Percentiles rank a stretch among this genome's conserved stretches.
These are phyloP conservation scores for Cercospora brassicicola DNA, from an alignment of 2,329 filamentous ascomycete genomes.

Conservation along the genomic window DNA sequence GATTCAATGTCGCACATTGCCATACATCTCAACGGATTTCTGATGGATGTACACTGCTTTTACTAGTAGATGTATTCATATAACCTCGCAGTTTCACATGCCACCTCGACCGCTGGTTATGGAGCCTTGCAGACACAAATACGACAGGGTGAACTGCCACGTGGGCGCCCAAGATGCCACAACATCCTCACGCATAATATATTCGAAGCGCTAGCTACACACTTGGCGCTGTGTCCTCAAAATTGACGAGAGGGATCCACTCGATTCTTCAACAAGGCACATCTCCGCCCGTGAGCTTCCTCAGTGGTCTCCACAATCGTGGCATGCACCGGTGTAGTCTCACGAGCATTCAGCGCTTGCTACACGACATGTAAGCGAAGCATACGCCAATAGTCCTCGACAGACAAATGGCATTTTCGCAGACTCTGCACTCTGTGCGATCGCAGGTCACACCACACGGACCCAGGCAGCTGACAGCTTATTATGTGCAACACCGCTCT, in stretches of 20 bases:
- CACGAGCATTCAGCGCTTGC: background rate
- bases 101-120: background rate
- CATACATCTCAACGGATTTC: background rate
- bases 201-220: slow-evolving; percentile 13
- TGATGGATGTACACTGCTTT: background rate
- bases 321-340: background rate
- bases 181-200: slow-evolving; percentile 1
- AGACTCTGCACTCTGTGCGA: background rate
- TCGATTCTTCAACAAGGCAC: slow-evolving; percentile 13
- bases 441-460: slow-evolving; percentile 3
- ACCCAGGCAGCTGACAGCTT: slow-evolving; percentile 15
- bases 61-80: background rate
- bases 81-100: background rate
- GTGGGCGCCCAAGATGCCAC: slow-evolving; percentile 12
- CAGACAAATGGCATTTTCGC: background rate
- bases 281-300: slow-evolving; percentile 6
- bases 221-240: background rate
- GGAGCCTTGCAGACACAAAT: background rate
- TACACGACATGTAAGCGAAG: slow-evolving; percentile 12
- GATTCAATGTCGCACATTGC: background rate
- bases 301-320: background rate
- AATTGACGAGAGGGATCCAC: background rate
- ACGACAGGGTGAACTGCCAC: slow-evolving; percentile 4
- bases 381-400: background rate
- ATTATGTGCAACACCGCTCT: slow-evolving; percentile 3